phyloP scores from a whole-genome alignment of 2,329 filamentous ascomycete species.

The Nectriaceae sp. region DNA sequence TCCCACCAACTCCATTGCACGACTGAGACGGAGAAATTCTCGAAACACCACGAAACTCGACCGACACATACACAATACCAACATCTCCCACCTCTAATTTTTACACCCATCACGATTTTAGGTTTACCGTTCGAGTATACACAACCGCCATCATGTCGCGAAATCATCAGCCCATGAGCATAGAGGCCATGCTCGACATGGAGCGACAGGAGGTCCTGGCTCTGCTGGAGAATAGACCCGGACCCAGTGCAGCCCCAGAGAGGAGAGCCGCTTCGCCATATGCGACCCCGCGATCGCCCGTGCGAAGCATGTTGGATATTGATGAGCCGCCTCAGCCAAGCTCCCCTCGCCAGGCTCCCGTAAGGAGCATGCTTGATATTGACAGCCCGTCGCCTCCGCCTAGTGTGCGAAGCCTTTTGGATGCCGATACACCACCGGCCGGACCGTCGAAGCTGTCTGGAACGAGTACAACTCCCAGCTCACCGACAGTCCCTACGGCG shows the following conservation, averaged over 20 bases:
- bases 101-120: too few species aligned
- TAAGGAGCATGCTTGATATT: conserved; percentile 24
- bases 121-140: too few species aligned
- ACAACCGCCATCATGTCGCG: conserved; percentile 33
- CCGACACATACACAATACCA: too few species aligned
- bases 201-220: conserved; percentile 74
- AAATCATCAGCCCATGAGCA: conserved; percentile 61
- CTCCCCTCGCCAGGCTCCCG: neutral
- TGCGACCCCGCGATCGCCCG: conserved; percentile 62
- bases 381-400: conserved; percentile 40
- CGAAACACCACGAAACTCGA: neutral
- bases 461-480: conserved; percentile 36
- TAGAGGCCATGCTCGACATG: conserved; percentile 76
- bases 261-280: conserved; percentile 56
- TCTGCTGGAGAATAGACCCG: conserved; percentile 58
- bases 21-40: neutral
- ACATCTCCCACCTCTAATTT: too few species aligned
- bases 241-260: conserved; percentile 33
- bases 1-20: neutral
- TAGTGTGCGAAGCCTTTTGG: conserved; percentile 55
- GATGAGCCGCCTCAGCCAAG: conserved; percentile 36
- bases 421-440: conserved; percentile 42
- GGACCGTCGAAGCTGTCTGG: conserved; percentile 26
- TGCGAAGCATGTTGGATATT: conserved; percentile 68
- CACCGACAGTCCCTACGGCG: conserved; percentile 26